Evolutionary conservation across 1,139 yeast species (phyloP).

Genomic region (Barnettozyma hawaiiensis): DNA sequence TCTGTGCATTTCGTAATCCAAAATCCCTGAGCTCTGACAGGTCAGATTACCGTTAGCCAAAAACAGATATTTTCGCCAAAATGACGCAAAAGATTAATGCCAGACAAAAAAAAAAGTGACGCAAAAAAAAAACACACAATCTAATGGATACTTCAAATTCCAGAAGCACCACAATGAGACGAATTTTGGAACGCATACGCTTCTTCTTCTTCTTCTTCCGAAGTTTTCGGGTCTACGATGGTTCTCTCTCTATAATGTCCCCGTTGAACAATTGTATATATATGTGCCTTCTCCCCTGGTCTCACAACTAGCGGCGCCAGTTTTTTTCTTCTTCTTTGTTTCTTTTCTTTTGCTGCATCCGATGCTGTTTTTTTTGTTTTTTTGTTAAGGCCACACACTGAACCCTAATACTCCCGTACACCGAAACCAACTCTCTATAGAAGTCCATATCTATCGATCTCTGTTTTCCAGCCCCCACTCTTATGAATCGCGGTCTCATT

Average conservation of each 20-base stretch:
- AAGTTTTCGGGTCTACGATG: no score
- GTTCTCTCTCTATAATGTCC: no score
- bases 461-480: no score
- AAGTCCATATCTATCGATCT: no score
- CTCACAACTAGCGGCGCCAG: neutral
- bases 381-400: neutral
- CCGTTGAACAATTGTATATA: no score
- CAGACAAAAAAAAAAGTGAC: constrained; percentile 2
- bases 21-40: constrained; percentile 3
- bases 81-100: no score
- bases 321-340: no score
- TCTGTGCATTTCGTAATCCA: neutral
- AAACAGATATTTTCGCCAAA: neutral
- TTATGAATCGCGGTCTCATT: no score
- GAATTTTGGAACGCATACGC: no score
- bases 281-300: no score
- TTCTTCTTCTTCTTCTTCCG: no score
- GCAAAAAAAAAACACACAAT: neutral
- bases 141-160: neutral
- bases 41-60: neutral
- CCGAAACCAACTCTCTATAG: no score
- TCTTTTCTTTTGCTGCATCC: neutral
- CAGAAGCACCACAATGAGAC: neutral
- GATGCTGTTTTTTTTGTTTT: neutral
- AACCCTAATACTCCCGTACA: neutral